Evolutionary conservation across 805 yeast species (phyloP).

Genomic region (Lipomyces sp.): DNA sequence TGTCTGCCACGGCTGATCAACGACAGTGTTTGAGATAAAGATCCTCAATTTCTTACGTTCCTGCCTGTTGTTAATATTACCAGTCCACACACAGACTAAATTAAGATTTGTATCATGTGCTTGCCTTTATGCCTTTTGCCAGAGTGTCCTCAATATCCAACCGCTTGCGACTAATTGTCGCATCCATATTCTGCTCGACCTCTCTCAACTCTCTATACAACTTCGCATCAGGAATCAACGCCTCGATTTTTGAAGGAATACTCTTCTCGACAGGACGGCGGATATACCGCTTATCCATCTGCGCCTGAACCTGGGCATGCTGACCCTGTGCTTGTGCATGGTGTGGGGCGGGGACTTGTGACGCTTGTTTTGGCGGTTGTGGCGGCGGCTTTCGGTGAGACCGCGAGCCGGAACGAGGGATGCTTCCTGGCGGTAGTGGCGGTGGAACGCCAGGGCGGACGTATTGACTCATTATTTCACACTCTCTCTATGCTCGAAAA

Average conservation of each 20-base stretch:
- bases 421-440: neutral
- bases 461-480: neutral
- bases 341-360: constrained; percentile 32
- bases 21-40: constrained; percentile 78
- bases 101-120: constrained; percentile 42
- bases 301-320: constrained; percentile 27
- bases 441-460: constrained; percentile 9
- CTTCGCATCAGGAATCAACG: constrained; percentile 68
- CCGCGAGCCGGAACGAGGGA: neutral
- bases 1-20: constrained; percentile 88
- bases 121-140: constrained; percentile 46
- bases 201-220: constrained; percentile 71
- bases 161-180: constrained; percentile 79
- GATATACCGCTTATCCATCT: constrained; percentile 36
- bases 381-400: constrained; percentile 19
- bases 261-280: constrained; percentile 59
- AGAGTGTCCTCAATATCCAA: constrained; percentile 79
- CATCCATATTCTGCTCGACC: constrained; percentile 82
- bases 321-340: constrained; percentile 42
- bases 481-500: neutral
- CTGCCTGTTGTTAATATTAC: constrained; percentile 42
- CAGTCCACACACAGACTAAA: neutral
- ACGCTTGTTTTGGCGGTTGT: constrained; percentile 13
- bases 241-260: constrained; percentile 54
- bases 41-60: constrained; percentile 65